These are phyloP conservation scores for Setaria italica DNA, from an alignment of 202 grass and related monocot species.

Conservation along the genomic window DNA sequence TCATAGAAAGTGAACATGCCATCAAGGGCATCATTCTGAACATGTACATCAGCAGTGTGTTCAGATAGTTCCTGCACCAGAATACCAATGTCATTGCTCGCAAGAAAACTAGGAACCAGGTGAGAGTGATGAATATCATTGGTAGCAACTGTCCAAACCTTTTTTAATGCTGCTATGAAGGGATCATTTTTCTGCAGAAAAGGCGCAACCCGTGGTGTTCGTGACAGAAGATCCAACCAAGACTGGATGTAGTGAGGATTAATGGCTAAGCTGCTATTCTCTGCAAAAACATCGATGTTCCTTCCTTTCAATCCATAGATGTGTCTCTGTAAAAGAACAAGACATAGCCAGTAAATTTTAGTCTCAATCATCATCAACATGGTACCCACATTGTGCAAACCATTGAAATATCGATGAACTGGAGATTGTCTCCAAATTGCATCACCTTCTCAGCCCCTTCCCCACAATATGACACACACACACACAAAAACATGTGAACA, in stretches of 20 bases:
- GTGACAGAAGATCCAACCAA: conserved; percentile 88
- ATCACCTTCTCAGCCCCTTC: conserved; percentile 16
- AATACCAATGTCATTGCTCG: conserved; percentile 37
- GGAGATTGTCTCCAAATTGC: background rate
- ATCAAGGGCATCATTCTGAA: conserved; percentile 91
- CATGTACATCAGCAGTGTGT: conserved; percentile 78
- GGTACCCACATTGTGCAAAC: background rate
- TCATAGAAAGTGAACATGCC: conserved; percentile 95
- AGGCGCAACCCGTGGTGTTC: conserved; percentile 89
- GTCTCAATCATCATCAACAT: conserved; percentile 18
- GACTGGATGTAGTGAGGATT: conserved; percentile 74
- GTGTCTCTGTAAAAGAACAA: conserved; percentile 74
- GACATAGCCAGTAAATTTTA: background rate
- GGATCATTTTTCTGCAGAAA: conserved; percentile 94
- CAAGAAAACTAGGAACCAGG: conserved; percentile 24
- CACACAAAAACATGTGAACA: background rate
- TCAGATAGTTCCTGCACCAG: conserved; percentile 83
- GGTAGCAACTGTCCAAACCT: conserved; percentile 49
- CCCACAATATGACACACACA: background rate
- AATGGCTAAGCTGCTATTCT: conserved; percentile 85
- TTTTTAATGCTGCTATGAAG: conserved; percentile 79
- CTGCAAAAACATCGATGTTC: conserved; percentile 88
- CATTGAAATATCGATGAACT: background rate
- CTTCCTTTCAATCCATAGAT: conserved; percentile 87
- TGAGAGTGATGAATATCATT: conserved; percentile 11